Percentiles rank a stretch among this genome's conserved stretches.
Evolutionary conservation across 768 basidiomycete species (phyloP).

Genomic region (Vararia minispora): DNA sequence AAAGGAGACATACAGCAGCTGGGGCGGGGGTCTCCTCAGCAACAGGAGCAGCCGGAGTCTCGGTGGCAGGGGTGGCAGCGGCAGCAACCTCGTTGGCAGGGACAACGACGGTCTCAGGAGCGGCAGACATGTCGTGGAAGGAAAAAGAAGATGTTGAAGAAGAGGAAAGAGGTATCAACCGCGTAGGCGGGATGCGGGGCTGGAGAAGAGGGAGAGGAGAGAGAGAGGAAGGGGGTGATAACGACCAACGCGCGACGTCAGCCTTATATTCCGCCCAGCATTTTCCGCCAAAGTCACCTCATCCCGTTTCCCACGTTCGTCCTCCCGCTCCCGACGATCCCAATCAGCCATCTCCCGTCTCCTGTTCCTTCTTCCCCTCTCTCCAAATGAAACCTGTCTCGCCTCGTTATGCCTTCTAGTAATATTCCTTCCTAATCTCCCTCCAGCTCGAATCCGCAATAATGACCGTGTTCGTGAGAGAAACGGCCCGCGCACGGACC

Average conservation of each 20-base stretch:
- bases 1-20: constrained; percentile 22
- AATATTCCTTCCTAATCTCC: no score
- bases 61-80: constrained; percentile 27
- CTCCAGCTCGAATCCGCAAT: no score
- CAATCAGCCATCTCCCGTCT: no score
- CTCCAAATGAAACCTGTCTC: no score
- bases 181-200: constrained; percentile 31
- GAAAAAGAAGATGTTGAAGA: constrained; percentile 33
- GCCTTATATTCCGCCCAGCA: no score
- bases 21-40: constrained; percentile 27
- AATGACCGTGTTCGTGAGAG: no score
- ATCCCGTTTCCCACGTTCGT: no score
- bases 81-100: constrained; percentile 45
- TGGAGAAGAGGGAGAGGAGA: constrained; percentile 19
- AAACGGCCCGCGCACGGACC: no score
- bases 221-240: constrained; percentile 24
- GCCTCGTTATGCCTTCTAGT: no score
- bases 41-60: constrained; percentile 22
- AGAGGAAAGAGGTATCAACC: constrained; percentile 55
- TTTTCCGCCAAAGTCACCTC: no score
- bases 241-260: constrained; percentile 10
- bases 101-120: constrained; percentile 37
- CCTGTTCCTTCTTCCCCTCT: no score
- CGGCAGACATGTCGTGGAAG: constrained; percentile 68
- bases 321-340: no score